phyloP scores from a whole-genome alignment of 2,329 filamentous ascomycete species.

The Samsoniella hepiali region DNA sequence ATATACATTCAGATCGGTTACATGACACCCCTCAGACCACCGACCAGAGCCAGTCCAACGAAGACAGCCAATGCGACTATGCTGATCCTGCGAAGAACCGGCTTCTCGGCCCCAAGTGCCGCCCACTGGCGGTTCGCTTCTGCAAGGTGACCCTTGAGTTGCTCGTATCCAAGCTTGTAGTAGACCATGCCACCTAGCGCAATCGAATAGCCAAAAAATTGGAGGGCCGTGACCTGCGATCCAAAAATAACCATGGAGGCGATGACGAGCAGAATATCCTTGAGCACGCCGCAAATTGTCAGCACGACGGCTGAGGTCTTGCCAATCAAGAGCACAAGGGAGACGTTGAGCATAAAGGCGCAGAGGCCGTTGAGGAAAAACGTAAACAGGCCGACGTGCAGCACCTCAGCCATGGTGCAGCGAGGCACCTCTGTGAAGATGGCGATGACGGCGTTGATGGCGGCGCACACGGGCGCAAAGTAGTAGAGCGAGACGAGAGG shows the following conservation, averaged over 20 bases:
- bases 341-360: slow-evolving; percentile 79
- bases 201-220: slow-evolving; percentile 82
- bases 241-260: slow-evolving; percentile 81
- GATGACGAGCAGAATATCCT: slow-evolving; percentile 78
- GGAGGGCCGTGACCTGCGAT: slow-evolving; percentile 68
- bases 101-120: slow-evolving; percentile 68
- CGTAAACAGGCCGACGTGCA: slow-evolving; percentile 68
- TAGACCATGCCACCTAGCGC: slow-evolving; percentile 74
- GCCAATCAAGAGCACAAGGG: slow-evolving; percentile 83
- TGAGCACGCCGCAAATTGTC: slow-evolving; percentile 82
- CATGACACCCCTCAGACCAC: background rate
- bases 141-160: slow-evolving; percentile 67
- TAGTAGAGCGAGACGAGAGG: slow-evolving; percentile 86
- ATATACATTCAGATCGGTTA: background rate
- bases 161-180: slow-evolving; percentile 74
- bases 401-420: slow-evolving; percentile 66
- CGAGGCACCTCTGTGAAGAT: slow-evolving; percentile 70
- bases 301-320: slow-evolving; percentile 84
- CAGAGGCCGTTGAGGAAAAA: slow-evolving; percentile 74
- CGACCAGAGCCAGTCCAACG: background rate
- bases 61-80: slow-evolving; percentile 32
- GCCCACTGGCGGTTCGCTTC: slow-evolving; percentile 69
- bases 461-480: slow-evolving; percentile 79
- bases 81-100: slow-evolving; percentile 65
- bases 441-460: slow-evolving; percentile 74